These are phyloP conservation scores for Boletus sp. DNA, from an alignment of 768 basidiomycete species.

Conservation along the genomic window DNA sequence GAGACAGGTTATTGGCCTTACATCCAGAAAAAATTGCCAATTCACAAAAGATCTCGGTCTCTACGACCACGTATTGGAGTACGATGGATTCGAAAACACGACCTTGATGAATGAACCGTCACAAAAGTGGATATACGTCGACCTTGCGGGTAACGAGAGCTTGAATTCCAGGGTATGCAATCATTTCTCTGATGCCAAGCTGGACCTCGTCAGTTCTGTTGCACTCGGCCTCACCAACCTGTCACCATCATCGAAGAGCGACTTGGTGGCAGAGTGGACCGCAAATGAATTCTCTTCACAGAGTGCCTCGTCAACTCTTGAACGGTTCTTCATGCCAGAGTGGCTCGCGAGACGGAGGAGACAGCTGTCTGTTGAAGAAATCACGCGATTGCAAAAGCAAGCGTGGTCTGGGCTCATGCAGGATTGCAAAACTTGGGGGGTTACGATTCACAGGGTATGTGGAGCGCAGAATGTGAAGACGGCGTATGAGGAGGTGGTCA, in stretches of 20 bases:
- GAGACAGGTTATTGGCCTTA: conserved; percentile 53
- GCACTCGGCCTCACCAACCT: conserved; percentile 57
- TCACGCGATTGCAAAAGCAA: conserved; percentile 45
- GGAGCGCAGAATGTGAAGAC: conserved; percentile 46
- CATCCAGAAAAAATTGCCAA: conserved; percentile 49
- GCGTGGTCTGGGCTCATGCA: conserved; percentile 62
- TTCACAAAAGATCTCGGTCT: conserved; percentile 55
- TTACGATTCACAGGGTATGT: conserved; percentile 45
- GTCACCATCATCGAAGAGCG: conserved; percentile 40
- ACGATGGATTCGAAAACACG: conserved; percentile 42
- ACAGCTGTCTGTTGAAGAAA: conserved; percentile 45
- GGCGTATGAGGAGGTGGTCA: conserved; percentile 46
- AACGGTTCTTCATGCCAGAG: conserved; percentile 66
- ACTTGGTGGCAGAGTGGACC: conserved; percentile 36
- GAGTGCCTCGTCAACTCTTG: conserved; percentile 25
- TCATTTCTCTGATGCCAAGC: conserved; percentile 32
- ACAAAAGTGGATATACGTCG: conserved; percentile 55
- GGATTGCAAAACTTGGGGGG: conserved; percentile 52
- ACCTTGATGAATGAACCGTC: conserved; percentile 27
- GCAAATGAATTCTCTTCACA: conserved; percentile 33
- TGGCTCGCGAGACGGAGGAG: conserved; percentile 57
- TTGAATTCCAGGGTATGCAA: conserved; percentile 45
- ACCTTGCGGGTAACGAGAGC: conserved; percentile 55
- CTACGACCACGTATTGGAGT: conserved; percentile 56
- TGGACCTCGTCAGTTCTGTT: conserved; percentile 39